Percentiles rank a stretch among this genome's conserved stretches.
These are phyloP conservation scores for Pseudonitzschia delicatissima DNA, from an alignment of 108 stramenopile genomes.

Conservation along the genomic window DNA sequence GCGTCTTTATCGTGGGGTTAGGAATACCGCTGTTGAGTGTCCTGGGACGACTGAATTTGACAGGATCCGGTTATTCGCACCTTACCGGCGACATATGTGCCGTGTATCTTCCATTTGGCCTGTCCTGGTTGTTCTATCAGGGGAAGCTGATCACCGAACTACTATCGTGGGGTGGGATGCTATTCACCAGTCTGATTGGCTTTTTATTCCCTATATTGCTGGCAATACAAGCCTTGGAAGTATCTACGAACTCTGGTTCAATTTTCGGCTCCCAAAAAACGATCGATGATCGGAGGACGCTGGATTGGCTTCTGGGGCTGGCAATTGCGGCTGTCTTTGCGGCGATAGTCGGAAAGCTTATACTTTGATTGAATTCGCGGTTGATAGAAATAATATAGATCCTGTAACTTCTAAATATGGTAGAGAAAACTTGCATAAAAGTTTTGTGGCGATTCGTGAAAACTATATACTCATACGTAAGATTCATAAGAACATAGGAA, in stretches of 20 bases:
- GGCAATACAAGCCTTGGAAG: conserved; percentile 17
- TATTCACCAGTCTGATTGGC: conserved; percentile 36
- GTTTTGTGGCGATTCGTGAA: no score
- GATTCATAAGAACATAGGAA: no score
- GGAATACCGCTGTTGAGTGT: conserved; percentile 56
- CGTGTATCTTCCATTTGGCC: conserved; percentile 43
- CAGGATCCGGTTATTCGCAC: conserved; percentile 13
- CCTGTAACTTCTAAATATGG: no score
- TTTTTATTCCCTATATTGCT: conserved; percentile 40
- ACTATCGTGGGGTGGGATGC: conserved; percentile 39
- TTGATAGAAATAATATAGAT: no score
- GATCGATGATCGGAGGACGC: not conserved
- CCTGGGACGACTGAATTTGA: conserved; percentile 35
- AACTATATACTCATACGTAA: no score
- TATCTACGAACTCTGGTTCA: conserved; percentile 2
- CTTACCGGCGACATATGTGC: conserved; percentile 25
- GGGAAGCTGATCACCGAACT: conserved; percentile 25
- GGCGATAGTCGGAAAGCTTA: conserved; percentile 27
- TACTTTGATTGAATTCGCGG: no score
- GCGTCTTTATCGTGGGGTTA: conserved; percentile 52
- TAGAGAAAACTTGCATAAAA: no score
- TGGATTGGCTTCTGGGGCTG: conserved; percentile 16
- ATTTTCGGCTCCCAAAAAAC: not conserved
- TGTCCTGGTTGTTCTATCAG: conserved; percentile 34
- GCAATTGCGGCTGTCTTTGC: conserved; percentile 13